These are phyloP conservation scores for Pestalotiopsis sp. DNA, from an alignment of 2,329 filamentous ascomycete genomes.

Conservation along the genomic window DNA sequence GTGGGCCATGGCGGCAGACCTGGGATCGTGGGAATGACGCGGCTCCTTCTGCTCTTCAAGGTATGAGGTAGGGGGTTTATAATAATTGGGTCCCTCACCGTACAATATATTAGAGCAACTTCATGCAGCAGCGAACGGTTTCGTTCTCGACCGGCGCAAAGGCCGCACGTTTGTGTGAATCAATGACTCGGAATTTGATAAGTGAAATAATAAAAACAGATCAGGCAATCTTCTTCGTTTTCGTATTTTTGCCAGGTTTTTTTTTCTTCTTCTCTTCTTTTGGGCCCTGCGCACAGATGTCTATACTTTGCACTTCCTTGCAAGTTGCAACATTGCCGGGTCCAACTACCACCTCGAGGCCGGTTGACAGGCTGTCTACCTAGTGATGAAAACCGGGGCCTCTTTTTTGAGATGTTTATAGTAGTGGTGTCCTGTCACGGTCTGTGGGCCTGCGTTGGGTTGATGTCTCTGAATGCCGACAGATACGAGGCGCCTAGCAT, in stretches of 20 bases:
- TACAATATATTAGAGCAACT: neutral
- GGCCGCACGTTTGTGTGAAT: neutral
- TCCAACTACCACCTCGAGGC: neutral
- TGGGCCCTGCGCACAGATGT: neutral
- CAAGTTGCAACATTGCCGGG: neutral
- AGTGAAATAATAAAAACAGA: neutral
- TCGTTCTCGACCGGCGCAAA: neutral
- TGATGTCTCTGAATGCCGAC: neutral
- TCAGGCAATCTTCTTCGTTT: neutral
- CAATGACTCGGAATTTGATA: neutral
- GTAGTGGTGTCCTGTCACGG: neutral
- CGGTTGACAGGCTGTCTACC: neutral
- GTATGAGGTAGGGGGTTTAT: neutral
- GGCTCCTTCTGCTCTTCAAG: neutral
- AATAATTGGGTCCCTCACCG: neutral
- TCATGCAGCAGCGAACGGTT: neutral
- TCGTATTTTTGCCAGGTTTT: neutral
- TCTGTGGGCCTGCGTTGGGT: neutral
- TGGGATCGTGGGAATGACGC: slow-evolving; percentile 1
- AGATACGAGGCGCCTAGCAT: neutral
- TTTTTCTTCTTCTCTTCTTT: neutral
- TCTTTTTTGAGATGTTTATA: neutral
- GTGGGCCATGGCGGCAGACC: neutral
- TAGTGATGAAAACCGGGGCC: neutral
- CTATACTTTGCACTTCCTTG: neutral